Evolutionary conservation across 345 rosid species (phyloP).

Genomic region (Salix exigua): DNA sequence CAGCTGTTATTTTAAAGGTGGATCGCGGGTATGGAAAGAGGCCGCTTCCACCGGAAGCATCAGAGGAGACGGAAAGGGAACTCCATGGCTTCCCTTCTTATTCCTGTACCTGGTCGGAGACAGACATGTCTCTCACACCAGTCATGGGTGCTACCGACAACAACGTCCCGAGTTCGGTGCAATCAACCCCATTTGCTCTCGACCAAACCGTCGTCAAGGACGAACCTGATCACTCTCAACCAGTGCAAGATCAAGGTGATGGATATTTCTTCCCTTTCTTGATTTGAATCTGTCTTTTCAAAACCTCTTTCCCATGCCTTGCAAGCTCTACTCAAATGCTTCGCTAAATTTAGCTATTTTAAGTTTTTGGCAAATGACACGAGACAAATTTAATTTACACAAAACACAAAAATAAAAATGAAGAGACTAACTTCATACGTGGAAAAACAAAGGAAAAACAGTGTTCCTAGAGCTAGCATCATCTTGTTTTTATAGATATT

Average conservation of each 20-base stretch:
- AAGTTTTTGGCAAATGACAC: not conserved
- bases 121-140: constrained; percentile 67
- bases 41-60: constrained; percentile 58
- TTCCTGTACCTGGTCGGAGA: constrained; percentile 50
- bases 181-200: constrained; percentile 1
- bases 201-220: constrained; percentile 7
- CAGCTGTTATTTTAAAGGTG: constrained; percentile 25
- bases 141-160: constrained; percentile 35
- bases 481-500: too few species aligned
- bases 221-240: constrained; percentile 9
- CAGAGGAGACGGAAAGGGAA: constrained; percentile 41
- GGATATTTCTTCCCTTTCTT: not conserved
- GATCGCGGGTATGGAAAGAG: constrained; percentile 71
- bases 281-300: not conserved
- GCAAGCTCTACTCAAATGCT: not conserved
- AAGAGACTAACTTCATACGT: too few species aligned
- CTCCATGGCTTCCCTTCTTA: constrained; percentile 18
- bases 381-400: not conserved
- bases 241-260: constrained; percentile 16
- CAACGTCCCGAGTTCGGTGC: constrained; percentile 12
- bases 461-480: not conserved
- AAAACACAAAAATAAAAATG: not conserved
- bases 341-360: too few species aligned
- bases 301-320: not conserved
- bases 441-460: not conserved